Evolutionary conservation across 768 basidiomycete species (phyloP).

Genomic region (Russula sp.): DNA sequence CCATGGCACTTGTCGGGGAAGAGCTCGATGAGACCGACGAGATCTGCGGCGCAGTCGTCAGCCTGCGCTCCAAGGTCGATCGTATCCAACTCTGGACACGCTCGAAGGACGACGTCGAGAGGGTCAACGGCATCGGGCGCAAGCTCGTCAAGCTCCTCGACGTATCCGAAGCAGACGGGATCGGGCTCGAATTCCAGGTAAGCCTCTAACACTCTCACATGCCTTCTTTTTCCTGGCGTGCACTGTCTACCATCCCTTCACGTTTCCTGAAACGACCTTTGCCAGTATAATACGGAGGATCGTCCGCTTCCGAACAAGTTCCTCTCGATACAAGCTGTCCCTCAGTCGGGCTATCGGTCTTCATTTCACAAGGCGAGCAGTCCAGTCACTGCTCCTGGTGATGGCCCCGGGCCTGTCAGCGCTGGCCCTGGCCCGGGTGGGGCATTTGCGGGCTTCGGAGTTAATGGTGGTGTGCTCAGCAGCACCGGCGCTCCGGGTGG

Average conservation of each 20-base stretch:
- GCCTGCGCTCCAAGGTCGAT: constrained; percentile 79
- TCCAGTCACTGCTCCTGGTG: constrained; percentile 28
- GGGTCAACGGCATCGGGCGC: constrained; percentile 78
- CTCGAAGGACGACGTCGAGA: constrained; percentile 78
- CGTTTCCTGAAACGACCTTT: background rate
- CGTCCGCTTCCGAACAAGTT: constrained; percentile 78
- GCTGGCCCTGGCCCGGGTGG: constrained; percentile 32
- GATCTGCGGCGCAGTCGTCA: constrained; percentile 85
- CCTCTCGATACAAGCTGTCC: constrained; percentile 68
- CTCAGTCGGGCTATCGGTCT: constrained; percentile 59
- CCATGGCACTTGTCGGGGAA: constrained; percentile 88
- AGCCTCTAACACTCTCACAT: constrained; percentile 22
- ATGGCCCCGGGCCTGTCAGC: constrained; percentile 23
- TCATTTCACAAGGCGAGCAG: constrained; percentile 47
- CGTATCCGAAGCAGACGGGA: constrained; percentile 74
- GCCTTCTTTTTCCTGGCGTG: background rate
- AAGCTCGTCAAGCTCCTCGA: constrained; percentile 78
- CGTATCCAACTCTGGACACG: constrained; percentile 91
- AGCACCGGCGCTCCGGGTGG: background rate
- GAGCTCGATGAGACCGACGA: constrained; percentile 61
- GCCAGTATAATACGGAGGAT: constrained; percentile 82
- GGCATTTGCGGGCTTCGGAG: constrained; percentile 42
- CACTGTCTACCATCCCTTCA: background rate
- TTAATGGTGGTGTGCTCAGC: constrained; percentile 30
- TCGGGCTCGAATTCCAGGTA: constrained; percentile 90